Evolutionary conservation across 2,329 filamentous ascomycete species (phyloP), one percentile per base, ranked within the genome.

Genomic region (Fusarium avenaceum): DNA sequence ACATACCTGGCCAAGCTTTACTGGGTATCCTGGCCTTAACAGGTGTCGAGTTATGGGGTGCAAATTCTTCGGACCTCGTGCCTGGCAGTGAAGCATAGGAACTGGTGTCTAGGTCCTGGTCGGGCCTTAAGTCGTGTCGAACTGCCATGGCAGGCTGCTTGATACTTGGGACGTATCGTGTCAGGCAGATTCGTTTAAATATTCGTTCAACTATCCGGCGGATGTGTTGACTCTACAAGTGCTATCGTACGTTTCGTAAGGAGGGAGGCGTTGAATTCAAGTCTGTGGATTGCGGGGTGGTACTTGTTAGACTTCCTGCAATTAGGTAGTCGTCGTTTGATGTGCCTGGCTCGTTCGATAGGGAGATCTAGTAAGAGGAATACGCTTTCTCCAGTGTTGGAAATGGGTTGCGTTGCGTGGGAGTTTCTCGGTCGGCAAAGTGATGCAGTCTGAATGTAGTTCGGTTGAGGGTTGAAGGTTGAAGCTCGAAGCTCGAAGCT

Each of bases 41-140:
- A 1, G 73, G 62, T 11, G 77, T 78, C 53, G 70, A 69, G 42
- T 80, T 78, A 43, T 76, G 70, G 19, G 68, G 55, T 13, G 80
- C 72, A 53, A 76, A 76, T 10, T 62, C 72, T 7, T 63, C 69
- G 35, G 69, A 63, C 15, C 63, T 67, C 4, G 77, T 76, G 45
- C 78, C 78, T 8, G 79, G 79, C 51, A 80, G 64, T 5, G 73
- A 49, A 24, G 76, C 74, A 59, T 80, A 80, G 14, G 71, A 57
- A 56, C 45, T 73, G 10, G 68, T 58, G 32, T 76, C 73, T 14
- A 71, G 65, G 47, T 76, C 76, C 49, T 71, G 63, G 26, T 72
- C 69, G 26, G 75, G 75, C 57, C 74, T 66, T 56, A 76, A 44
- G 24, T 75, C 61, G 57, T 78, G 78, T 43, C 60, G 57, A 35